Percentiles rank a stretch among this genome's conserved stretches.
These are phyloP conservation scores for Dichotomocladium elegans DNA, from an alignment of 371 early-diverging fungal species.

Conservation along the genomic window DNA sequence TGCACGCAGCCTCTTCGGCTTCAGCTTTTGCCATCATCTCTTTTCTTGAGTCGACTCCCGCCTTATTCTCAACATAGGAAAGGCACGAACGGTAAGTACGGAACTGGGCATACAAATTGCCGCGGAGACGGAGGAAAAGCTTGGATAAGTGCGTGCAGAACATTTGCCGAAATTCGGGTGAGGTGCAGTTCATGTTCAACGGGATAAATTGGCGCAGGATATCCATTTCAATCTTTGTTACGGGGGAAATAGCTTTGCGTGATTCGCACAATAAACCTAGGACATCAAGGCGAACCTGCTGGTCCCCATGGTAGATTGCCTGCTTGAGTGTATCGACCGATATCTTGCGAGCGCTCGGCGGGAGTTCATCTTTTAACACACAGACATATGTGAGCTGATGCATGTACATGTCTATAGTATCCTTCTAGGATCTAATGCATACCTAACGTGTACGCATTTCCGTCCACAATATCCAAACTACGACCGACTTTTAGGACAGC, in stretches of 20 bases:
- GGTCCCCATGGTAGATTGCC: slow-evolving; percentile 71
- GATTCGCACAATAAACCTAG: slow-evolving; percentile 80
- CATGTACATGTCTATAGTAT: too few species aligned
- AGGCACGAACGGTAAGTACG: slow-evolving; percentile 27
- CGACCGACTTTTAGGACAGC: slow-evolving; percentile 48
- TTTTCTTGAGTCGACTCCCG: slow-evolving; percentile 5
- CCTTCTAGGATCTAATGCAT: neutral
- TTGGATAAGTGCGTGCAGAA: slow-evolving; percentile 58
- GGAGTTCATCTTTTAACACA: slow-evolving; percentile 6
- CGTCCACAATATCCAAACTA: slow-evolving; percentile 56
- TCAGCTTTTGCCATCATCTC: slow-evolving; percentile 13
- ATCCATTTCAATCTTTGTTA: slow-evolving; percentile 52
- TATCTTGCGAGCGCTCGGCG: slow-evolving; percentile 16
- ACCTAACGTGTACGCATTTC: slow-evolving; percentile 32
- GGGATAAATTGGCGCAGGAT: slow-evolving; percentile 59
- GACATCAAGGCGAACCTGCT: slow-evolving; percentile 75
- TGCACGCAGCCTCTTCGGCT: slow-evolving; percentile 7
- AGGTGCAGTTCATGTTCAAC: slow-evolving; percentile 65
- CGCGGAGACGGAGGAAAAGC: slow-evolving; percentile 49
- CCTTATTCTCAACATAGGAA: slow-evolving; percentile 17
- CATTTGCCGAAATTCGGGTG: slow-evolving; percentile 80
- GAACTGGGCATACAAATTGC: slow-evolving; percentile 45
- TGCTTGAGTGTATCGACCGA: slow-evolving; percentile 36
- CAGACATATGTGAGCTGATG: neutral
- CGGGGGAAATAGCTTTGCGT: slow-evolving; percentile 58